Evolutionary conservation across 305 asterid species (phyloP), one percentile per base, ranked within the genome.

Genomic region (Nicotiana rustica): DNA sequence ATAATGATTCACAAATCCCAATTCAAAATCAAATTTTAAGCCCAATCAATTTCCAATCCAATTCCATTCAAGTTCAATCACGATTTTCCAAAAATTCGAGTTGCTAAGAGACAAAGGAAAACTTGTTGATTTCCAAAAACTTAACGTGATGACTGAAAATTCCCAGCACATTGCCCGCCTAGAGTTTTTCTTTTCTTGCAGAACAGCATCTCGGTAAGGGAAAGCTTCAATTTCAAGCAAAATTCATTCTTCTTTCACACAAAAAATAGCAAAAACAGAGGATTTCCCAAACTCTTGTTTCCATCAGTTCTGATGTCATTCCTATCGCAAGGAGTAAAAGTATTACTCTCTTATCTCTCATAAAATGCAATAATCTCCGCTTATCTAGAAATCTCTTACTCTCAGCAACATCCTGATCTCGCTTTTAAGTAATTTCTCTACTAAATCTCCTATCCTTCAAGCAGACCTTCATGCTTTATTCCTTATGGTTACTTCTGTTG

Each of bases 51-150:
- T 10, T 69, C 57, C 33, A 67, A 33, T 35, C 75, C 76, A 41
- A 41, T 70, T 19, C 78, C 41, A 14, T 41, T 70, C 78, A 70
- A 10, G 12, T 70, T 70, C 18, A 70, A 70, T 70, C 78, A 10
- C 3, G 10, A 70, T 70, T 18, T 2, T 38, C 31, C 78, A 19
- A 41, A 70, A 18, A 18, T 10, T 41, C 0, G 0, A 41, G 19
- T 41, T 69, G 6, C 77, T n/a, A 69, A 18, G 57, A n/a, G 17
- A 69, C 19, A 69, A 9, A 18, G 10, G n/a, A 18, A 36, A 36
- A 41, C 18, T 41, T 41, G 76, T n/a, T 36, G 25, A 69, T 18
- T 18, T 69, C 57, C 76, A 67, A 67, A 67, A 35, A 5, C 36
- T 35, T 4, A 69, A 25, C 25, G 10, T 4, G 55, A 35, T 36